Conservation (phyloP, 768 basidiomycete genomes). For the Lyophyllum decastes region DNA sequence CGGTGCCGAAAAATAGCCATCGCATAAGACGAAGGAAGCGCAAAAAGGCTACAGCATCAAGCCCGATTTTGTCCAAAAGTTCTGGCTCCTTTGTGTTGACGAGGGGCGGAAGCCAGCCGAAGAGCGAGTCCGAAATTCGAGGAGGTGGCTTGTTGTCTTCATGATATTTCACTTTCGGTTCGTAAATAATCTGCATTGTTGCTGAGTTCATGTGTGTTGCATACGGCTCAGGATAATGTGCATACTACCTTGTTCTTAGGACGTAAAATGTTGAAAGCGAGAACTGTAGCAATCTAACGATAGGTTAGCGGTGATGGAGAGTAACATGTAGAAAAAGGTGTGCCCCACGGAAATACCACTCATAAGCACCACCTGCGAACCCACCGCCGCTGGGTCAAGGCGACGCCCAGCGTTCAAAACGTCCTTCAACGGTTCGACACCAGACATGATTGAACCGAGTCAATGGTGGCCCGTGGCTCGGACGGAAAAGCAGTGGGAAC, state of each 20-base stretch:
- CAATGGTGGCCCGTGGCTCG: background rate
- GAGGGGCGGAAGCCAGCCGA: conserved; percentile 89
- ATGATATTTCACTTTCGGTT: conserved; percentile 91
- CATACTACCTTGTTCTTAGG: conserved; percentile 78
- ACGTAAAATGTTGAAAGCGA: conserved; percentile 78
- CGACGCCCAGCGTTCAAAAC: conserved; percentile 2
- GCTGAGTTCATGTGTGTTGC: background rate
- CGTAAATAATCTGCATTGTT: conserved; percentile 71
- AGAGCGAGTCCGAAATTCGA: conserved; percentile 73
- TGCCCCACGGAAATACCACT: conserved; percentile 64
- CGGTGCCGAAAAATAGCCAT: conserved; percentile 62
- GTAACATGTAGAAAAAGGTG: background rate
- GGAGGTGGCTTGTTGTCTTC: conserved; percentile 73
- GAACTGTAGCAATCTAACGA: conserved; percentile 56
- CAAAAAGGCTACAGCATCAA: conserved; percentile 90
- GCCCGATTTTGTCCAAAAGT: conserved; percentile 76
- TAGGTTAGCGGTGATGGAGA: background rate
- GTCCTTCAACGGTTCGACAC: background rate
- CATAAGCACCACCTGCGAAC: conserved; percentile 73
- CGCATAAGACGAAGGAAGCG: conserved; percentile 87
- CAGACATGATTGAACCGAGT: background rate
- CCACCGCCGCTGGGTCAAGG: conserved; percentile 61
- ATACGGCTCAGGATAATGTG: background rate
- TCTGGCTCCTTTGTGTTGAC: conserved; percentile 80
- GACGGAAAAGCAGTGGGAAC: background rate